Percentiles rank a stretch among this genome's conserved stretches.
Conservation (phyloP, 306 rosid species). For the Vigna mungo region DNA sequence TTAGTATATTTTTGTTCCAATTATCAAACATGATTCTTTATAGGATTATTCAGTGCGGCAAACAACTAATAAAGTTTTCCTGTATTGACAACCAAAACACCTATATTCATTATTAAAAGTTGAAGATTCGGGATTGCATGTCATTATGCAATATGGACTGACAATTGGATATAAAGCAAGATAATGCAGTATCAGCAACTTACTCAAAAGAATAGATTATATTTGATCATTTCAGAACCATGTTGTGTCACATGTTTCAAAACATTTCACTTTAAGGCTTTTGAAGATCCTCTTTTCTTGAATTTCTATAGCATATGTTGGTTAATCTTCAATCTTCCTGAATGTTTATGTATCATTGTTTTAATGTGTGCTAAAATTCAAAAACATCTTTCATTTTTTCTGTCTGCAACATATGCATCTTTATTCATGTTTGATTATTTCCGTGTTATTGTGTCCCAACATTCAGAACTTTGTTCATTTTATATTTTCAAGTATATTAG, state of each 20-base stretch:
- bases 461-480: neutral
- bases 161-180: slow-evolving; percentile 17
- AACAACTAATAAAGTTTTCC: slow-evolving; percentile 15
- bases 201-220: slow-evolving; percentile 2
- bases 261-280: slow-evolving; percentile 28
- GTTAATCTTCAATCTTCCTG: slow-evolving; percentile 9
- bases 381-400: neutral
- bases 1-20: slow-evolving; percentile 2
- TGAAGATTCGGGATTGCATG: slow-evolving; percentile 4
- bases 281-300: slow-evolving; percentile 25
- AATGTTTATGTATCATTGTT: slow-evolving; percentile 4
- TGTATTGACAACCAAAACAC: slow-evolving; percentile 7
- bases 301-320: slow-evolving; percentile 30
- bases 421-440: slow-evolving; percentile 4
- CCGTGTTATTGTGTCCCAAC: slow-evolving; percentile 4
- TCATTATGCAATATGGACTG: no score
- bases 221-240: slow-evolving; percentile 10
- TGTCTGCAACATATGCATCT: neutral
- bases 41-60: neutral
- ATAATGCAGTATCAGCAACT: slow-evolving; percentile 34
- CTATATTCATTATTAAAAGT: slow-evolving; percentile 20
- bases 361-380: slow-evolving; percentile 9
- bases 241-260: slow-evolving; percentile 6
- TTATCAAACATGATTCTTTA: slow-evolving; percentile 1
- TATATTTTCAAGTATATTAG: neutral